Evolutionary conservation across 805 yeast species (phyloP), one percentile per base, ranked within the genome.

Genomic region (Barnettozyma botsteinii): DNA sequence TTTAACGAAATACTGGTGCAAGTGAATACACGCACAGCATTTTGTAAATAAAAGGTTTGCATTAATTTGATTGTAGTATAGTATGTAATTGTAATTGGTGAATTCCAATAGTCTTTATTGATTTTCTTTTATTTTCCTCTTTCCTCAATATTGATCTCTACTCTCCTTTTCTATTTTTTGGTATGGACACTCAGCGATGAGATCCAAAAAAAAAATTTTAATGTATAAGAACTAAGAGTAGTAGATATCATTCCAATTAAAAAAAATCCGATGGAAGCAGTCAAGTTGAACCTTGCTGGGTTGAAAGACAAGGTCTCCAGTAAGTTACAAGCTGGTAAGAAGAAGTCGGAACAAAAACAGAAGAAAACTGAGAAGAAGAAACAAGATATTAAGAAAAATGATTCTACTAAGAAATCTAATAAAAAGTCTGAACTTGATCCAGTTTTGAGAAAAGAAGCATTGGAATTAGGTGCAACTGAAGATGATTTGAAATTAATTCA

Each of bases 391-490:
- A 30, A 41, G 14, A 13, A 10, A 11, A 22, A 31, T 8, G 14
- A 13, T 8, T 20, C 33, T 8, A 6, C 17, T 3, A 27, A 6
- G n/a, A 18, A 27, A 4, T n/a, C 14, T 14, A 14, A 14, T n/a
- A 35, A 34, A 19, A 35, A 38, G 15, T 15, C 42, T 4, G 29
- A 41, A 5, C 36, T 30, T 22, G 45, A 35, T 29, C 61, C 57
- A 8, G 53, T 45, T 2, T 59, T 85, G 35, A 78, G 83, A 50
- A 75, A 79, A 45, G 94, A 83, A 64, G 94, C 95, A 3, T 58
- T 80, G 12, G 80, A 79, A 18, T 64, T 89, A 22, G 96, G 97
- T 25, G 98, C 96, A 17, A 72, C 86, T 13, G 93, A 85, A 50
- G 89, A 79, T 18, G 97, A 88, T 59, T 57, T 89, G 33, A 72